Evolutionary conservation across 306 rosid species (phyloP), one percentile per base, ranked within the genome.

Genomic region (Pyrus betulifolia): DNA sequence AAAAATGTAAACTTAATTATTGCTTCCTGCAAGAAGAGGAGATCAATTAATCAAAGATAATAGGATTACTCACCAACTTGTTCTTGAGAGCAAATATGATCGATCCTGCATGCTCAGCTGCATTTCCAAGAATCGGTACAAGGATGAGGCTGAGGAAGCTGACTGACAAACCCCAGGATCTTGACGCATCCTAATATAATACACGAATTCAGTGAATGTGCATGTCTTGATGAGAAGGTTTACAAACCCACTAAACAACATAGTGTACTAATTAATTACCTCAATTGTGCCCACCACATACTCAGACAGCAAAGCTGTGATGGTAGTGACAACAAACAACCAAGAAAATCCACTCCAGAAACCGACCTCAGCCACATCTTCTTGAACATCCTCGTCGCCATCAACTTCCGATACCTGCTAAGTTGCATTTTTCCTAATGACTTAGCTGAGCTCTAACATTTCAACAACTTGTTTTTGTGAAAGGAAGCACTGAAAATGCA

Each of bases 31-130:
- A 74, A 30, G 9, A 18, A 30, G 15, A 11, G 5, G 27, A 58
- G 12, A 58, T 21, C 6, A 61, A 60, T 51, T 11, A 0, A 51
- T 51, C 19, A 51, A 51, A 15, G 55, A 30, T 22, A 28, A n/a
- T 27, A 15, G 15, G 6, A 3, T 60, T 38, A 21, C 90, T 84
- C 54, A 91, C 98, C 87, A 95, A 78, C 78, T 92, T 90, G 87
- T 95, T 87, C 89, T 88, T 95, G 80, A 90, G 84, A 83, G 98
- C 97, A 85, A 90, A 95, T 33, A 90, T 95, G 82, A 92, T 76
- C 21, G 98, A 96, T 65, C 97, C 97, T 1, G 97, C 97, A 70
- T 95, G 97, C 70, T 92, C 97, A n/a, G 98, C 93, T 82, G 97
- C 98, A 74, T 95, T 95, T 77, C 97, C 98, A 69, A 92, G 93